Percentiles rank a stretch among this genome's conserved stretches.
These are phyloP conservation scores for Clitoria ternatea DNA, from an alignment of 306 rosid genomes.

Conservation along the genomic window DNA sequence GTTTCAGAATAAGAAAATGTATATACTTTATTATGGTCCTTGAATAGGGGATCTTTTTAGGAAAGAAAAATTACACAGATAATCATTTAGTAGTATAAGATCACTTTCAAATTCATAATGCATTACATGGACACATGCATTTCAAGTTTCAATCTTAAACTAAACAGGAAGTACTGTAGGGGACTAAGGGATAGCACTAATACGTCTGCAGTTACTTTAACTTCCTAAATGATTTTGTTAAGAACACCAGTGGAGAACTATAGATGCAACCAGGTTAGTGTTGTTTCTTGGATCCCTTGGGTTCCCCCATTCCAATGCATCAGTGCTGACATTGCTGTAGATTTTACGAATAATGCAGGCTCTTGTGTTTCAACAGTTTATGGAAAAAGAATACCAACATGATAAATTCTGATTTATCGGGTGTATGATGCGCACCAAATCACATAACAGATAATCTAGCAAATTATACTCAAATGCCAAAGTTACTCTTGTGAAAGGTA, in stretches of 20 bases:
- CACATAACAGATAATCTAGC: too few species aligned
- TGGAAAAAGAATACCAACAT: too few species aligned
- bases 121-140: conserved; percentile 2
- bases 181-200: not conserved
- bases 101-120: not conserved
- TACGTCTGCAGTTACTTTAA: not conserved
- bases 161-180: not conserved
- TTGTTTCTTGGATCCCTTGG: not conserved
- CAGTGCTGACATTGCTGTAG: not conserved
- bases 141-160: conserved; percentile 4
- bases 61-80: not conserved
- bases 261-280: not conserved
- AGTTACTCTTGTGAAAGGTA: too few species aligned
- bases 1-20: not conserved
- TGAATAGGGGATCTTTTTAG: not conserved
- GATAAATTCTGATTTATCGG: too few species aligned
- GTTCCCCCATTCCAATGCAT: not conserved
- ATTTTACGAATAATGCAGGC: not conserved
- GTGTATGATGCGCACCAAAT: too few species aligned
- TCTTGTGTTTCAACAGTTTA: not conserved
- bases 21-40: not conserved
- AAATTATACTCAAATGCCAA: too few species aligned
- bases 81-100: not conserved
- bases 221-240: not conserved
- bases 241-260: conserved; percentile 1